Percentiles rank a stretch among this genome's conserved stretches.
These are phyloP conservation scores for Sphaerostilbella broomeana DNA, from an alignment of 2,329 filamentous ascomycete species.

Conservation along the genomic window DNA sequence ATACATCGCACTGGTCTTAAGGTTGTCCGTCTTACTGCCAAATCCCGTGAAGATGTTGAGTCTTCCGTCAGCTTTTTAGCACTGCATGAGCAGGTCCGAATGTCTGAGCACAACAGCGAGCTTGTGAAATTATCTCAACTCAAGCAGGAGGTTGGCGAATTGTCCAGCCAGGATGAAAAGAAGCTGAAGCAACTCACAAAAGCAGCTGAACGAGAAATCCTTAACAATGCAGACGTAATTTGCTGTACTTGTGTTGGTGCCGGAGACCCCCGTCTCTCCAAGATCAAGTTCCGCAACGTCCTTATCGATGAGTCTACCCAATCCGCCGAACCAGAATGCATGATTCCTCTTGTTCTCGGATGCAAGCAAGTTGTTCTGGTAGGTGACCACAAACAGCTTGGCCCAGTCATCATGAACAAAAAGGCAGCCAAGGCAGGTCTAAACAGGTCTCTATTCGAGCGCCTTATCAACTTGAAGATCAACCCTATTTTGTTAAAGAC, in stretches of 20 bases:
- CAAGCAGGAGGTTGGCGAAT: constrained; percentile 83
- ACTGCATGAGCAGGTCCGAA: constrained; percentile 91
- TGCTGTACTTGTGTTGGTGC: constrained; percentile 98
- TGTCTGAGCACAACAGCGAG: constrained; percentile 95
- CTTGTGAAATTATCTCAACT: constrained; percentile 87
- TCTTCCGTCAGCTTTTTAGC: constrained; percentile 96
- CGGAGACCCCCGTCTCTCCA: constrained; percentile 87
- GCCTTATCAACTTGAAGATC: constrained; percentile 84
- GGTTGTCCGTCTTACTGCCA: constrained; percentile 95
- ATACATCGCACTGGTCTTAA: constrained; percentile 93
- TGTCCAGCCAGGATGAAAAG: constrained; percentile 95
- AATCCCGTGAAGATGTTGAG: constrained; percentile 96
- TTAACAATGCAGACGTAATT: constrained; percentile 93
- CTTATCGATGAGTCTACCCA: constrained; percentile 98
- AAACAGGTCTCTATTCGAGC: constrained; percentile 97
- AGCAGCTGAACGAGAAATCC: constrained; percentile 87
- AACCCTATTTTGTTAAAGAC: constrained; percentile 90
- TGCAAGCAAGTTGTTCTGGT: constrained; percentile 99
- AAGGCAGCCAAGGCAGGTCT: constrained; percentile 96
- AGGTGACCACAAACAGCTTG: constrained; percentile 95
- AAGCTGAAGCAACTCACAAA: constrained; percentile 95
- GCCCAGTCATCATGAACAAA: constrained; percentile 99
- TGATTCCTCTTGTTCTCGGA: constrained; percentile 94
- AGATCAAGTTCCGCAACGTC: constrained; percentile 97
- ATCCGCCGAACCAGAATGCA: constrained; percentile 95